Base-by-base conservation (phyloP, 1,284 basidiomycete species). In the Austroboletus novae-zelandiae region DNA sequence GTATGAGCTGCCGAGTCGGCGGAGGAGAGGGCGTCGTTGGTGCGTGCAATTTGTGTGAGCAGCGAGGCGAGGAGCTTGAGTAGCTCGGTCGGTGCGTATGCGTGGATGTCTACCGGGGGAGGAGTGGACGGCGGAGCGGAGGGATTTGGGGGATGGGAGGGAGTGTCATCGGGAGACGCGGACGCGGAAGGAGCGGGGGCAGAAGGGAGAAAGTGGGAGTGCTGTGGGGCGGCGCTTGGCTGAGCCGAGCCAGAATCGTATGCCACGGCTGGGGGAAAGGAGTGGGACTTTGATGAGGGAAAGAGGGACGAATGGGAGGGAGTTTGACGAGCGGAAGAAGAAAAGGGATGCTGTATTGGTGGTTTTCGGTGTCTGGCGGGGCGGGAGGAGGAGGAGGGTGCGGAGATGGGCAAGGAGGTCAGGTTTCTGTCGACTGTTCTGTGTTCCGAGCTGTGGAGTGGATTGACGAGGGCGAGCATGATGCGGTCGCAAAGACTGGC, bases 1-100 rank as follows among this genome's bases (percentile, higher is more conserved):
- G 58, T 55, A 41, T 64, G 63, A 2, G 55, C 48, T 0, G 62
- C 44, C 10, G 57, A 50, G 20, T 65, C 65, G n/a, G 64, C 6
- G 10, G 65, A 56, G 35, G 64, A 54, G 46, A 67, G 58, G 48
- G 64, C 54, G 72, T 98, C 95, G 69, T 98, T 98, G 5, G 92
- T 86, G 3, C 84, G 83, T 5, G 96, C 94, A 65, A 98, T 98
- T 70, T 94, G 91, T 43, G 91, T 86, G 52, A 99, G 79, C 14
- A 98, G 75, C 3, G 84, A 84, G 0, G 96, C 94, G n/a, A 99
- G 84, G 14, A 97, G 83, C 30, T 83, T 84, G 41, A 99, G 78
- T 11, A 99, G 80, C 49, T 94, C 83, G 9, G 76, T 68, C 2
- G 86, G 73, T 1, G 82, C 81, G 62, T 85, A 86, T 10, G 77